Base-by-base conservation (phyloP, 2,329 filamentous ascomycete genomes). In the Alternaria triticina region DNA sequence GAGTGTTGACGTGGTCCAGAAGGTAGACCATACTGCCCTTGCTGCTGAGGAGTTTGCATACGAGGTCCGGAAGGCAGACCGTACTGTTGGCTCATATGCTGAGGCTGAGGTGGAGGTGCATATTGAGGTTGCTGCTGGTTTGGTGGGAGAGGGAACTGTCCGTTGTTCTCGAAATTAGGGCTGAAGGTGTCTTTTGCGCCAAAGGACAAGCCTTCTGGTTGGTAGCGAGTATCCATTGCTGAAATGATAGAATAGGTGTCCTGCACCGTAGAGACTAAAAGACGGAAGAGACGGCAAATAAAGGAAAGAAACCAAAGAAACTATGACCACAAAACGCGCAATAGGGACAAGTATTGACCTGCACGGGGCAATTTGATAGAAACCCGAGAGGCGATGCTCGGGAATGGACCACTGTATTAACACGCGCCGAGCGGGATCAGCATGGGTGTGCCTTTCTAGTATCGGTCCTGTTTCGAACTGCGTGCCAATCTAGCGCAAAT, bases 211-310 rank as follows among this genome's bases (percentile, higher is more conserved):
- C 71, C 68, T 58, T 72, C 66, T 36, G 72, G 70, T 57, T 75
- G 71, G 54, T 71, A 77, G 57, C 70, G 71, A 63, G 70, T 70
- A 58, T 78, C 74, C 75, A 78, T 78, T 67, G 64, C 57, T 65
- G 68, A 59, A 64, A 56, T 68, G 49, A 65, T 25, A 57, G 62
- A 59, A 66, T 65, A 61, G 74, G 73, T 77, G 75, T 54, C 74
- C 74, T 75, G 75, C 74, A 78, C 75, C 71, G 65, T 64, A 57
- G 67, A 45, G 59, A 62, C 28, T 64, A 69, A 68, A 36, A 52
- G 71, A 68, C 36, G 67, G 66, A 59, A 65, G 47, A 22, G 56
- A 64, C 64, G 62, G 65, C 57, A 67, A 59, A 63, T 61, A 66
- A 67, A 61, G 62, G 33, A 56, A 52, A 40, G 17, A 52, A 52